These are phyloP conservation scores for Nyssa sinensis DNA, from an alignment of 148 eudicot species.

Conservation along the genomic window DNA sequence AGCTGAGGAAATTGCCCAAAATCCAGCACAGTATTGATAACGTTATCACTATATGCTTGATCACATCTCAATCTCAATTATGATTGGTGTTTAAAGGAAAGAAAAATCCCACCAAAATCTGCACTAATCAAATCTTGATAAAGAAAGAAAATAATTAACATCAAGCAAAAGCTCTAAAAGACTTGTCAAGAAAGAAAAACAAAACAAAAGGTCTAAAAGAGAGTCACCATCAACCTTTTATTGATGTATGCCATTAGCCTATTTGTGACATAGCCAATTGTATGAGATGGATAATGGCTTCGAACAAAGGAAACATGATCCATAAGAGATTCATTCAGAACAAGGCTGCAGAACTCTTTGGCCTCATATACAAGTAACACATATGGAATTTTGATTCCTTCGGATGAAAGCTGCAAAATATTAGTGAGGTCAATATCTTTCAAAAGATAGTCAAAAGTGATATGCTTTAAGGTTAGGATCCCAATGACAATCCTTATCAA, in stretches of 20 bases:
- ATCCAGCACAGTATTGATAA: not conserved
- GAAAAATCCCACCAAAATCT: not conserved
- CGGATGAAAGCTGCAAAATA: constrained; percentile 51
- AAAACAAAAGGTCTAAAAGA: not conserved
- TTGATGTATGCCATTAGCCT: constrained; percentile 78
- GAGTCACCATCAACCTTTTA: constrained; percentile 51
- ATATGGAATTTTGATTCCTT: constrained; percentile 48
- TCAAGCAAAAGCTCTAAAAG: too few relatives aligned
- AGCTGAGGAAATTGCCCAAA: not conserved
- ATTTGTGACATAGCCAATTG: constrained; percentile 74
- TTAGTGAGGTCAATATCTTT: not conserved
- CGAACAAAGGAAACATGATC: constrained; percentile 60
- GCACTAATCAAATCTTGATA: too few relatives aligned
- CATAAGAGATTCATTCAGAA: constrained; percentile 50
- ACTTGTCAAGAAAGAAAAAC: not conserved
- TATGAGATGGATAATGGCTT: constrained; percentile 69
- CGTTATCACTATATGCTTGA: not conserved
- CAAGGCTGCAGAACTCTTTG: constrained; percentile 80
- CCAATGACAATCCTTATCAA: not conserved
- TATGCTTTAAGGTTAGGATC: not conserved
- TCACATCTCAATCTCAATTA: not conserved
- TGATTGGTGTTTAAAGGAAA: not conserved
- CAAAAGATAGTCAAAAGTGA: not conserved
- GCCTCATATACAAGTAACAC: constrained; percentile 74
- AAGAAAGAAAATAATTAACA: not conserved